Conservation (phyloP, 176 grass and related monocot species). For the Sorghum bicolor region DNA sequence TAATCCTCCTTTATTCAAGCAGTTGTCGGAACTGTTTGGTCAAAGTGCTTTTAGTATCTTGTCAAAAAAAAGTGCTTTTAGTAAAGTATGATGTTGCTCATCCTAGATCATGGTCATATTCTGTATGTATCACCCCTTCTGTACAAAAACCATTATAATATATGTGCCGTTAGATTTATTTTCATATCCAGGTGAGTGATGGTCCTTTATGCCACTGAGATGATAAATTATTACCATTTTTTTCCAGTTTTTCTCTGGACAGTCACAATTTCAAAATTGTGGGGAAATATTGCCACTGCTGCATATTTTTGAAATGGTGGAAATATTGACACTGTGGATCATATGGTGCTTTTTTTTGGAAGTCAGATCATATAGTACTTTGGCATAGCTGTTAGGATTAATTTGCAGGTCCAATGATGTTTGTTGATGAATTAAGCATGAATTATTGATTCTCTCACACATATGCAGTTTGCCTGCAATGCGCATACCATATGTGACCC, state of each 20-base stretch:
- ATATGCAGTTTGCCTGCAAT: conserved; percentile 81
- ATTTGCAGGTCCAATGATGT: not conserved
- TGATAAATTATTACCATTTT: not conserved
- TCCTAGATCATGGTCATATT: conserved; percentile 16
- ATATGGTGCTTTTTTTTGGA: not conserved
- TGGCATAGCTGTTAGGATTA: not conserved
- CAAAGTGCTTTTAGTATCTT: not conserved
- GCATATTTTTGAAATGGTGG: not conserved
- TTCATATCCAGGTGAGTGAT: not conserved
- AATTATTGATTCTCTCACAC: conserved; percentile 29
- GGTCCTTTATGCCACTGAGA: not conserved
- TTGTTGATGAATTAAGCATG: conserved; percentile 16
- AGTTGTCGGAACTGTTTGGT: not conserved
- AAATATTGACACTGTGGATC: not conserved
- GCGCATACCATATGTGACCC: conserved; percentile 93
- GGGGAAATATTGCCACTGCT: not conserved
- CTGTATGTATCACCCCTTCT: not conserved
- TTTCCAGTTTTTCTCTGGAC: not conserved
- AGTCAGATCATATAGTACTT: not conserved
- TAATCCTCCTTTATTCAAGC: not conserved
- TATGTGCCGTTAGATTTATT: not conserved
- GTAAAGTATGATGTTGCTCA: not conserved
- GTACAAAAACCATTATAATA: not conserved
- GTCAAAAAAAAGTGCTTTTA: not conserved
- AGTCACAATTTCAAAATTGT: not conserved